Percentiles rank a stretch among this genome's conserved stretches.
phyloP scores from a whole-genome alignment of 2,329 filamentous ascomycete species.

The Elsinoe batatas region DNA sequence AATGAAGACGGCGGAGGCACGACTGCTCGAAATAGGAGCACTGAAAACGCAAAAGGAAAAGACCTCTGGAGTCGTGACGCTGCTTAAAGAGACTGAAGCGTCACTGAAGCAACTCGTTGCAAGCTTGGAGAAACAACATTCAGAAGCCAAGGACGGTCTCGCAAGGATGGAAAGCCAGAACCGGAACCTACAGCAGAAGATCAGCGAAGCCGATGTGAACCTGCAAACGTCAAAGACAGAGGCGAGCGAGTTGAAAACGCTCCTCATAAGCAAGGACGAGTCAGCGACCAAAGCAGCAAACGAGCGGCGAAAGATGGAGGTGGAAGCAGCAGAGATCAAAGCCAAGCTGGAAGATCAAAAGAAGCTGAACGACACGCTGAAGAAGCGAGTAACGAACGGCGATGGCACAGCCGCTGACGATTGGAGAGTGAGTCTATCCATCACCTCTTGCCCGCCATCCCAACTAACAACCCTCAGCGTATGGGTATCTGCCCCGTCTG shows the following conservation, averaged over 20 bases:
- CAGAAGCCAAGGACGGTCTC: slow-evolving; percentile 71
- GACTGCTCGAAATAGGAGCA: slow-evolving; percentile 68
- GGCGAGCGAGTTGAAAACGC: slow-evolving; percentile 61
- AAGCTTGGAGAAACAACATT: slow-evolving; percentile 84
- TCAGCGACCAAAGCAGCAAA: slow-evolving; percentile 54
- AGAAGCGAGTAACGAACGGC: slow-evolving; percentile 64
- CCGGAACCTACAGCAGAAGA: slow-evolving; percentile 62
- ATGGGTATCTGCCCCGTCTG: slow-evolving; percentile 87
- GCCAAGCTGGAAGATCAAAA: slow-evolving; percentile 66
- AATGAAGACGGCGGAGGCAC: slow-evolving; percentile 84
- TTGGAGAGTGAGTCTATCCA: slow-evolving; percentile 59
- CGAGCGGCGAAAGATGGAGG: slow-evolving; percentile 50
- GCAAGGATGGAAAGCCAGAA: slow-evolving; percentile 60
- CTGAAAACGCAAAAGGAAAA: slow-evolving; percentile 76
- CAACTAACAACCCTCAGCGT: slow-evolving; percentile 36
- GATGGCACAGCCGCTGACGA: slow-evolving; percentile 69
- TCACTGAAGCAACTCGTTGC: slow-evolving; percentile 64
- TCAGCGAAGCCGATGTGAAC: slow-evolving; percentile 58
- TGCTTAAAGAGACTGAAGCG: slow-evolving; percentile 82
- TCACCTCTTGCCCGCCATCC: not conserved
- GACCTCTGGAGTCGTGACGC: slow-evolving; percentile 84
- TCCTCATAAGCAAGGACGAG: slow-evolving; percentile 67
- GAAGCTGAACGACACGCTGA: slow-evolving; percentile 79
- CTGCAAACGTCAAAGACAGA: slow-evolving; percentile 67
- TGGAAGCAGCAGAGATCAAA: slow-evolving; percentile 70